Conservation (phyloP, 108 stramenopile genomes). For the Pseudonitzschia multiseries region DNA sequence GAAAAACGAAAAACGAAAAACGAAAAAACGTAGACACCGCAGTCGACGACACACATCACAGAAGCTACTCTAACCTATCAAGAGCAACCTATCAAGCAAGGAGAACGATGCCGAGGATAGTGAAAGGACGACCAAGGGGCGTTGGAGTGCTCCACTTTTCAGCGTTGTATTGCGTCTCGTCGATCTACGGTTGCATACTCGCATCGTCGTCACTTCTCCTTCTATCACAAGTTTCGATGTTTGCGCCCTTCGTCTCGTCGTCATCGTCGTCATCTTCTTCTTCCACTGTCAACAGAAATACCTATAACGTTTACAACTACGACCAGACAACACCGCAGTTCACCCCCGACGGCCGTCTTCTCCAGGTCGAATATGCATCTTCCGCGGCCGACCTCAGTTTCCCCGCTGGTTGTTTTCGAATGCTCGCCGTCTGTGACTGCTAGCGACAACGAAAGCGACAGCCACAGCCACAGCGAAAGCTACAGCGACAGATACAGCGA, state of each 20-base stretch:
- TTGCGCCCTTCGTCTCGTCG: conserved; percentile 13
- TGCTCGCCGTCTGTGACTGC: neutral
- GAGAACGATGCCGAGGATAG: neutral
- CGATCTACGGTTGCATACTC: neutral
- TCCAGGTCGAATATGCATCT: conserved; percentile 86
- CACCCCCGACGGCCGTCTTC: conserved; percentile 80
- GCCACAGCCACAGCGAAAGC: neutral
- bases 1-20: too few relatives aligned
- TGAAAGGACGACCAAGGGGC: neutral
- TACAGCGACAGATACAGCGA: conserved; percentile 4
- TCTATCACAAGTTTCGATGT: neutral
- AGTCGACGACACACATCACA: too few relatives aligned
- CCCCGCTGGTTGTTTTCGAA: conserved; percentile 56
- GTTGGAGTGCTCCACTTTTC: too few relatives aligned
- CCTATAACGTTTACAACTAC: conserved; percentile 79
- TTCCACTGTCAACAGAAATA: conserved; percentile 10
- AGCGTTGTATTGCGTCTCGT: too few relatives aligned
- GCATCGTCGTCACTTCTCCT: neutral
- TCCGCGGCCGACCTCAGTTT: conserved; percentile 52
- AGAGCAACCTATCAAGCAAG: neutral
- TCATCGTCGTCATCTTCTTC: conserved; percentile 16
- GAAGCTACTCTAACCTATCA: too few relatives aligned
- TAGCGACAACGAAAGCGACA: neutral
- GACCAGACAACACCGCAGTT: conserved; percentile 77
- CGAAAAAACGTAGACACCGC: too few relatives aligned